Base-by-base conservation (phyloP, 1,284 basidiomycete genomes). In the Ceratobasidium sp. region DNA sequence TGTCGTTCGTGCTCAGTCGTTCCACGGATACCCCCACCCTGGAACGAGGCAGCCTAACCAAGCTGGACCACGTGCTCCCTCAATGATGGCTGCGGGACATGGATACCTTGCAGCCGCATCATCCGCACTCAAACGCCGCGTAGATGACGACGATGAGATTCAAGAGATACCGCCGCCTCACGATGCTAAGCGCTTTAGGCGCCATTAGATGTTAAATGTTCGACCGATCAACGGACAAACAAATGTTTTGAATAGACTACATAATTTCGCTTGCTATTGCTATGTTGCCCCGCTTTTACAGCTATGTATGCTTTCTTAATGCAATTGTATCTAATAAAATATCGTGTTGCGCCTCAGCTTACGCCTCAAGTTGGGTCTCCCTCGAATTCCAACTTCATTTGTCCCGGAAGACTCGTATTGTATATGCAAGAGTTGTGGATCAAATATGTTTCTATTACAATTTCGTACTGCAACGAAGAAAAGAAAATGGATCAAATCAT, bases 101-200 rank as follows among this genome's bases (percentile, higher is more conserved):
- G 29, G 11, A 45, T n/a, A 60, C n/a, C 1, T 19, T 45, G 31
- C 59, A 33, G 14, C 2, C 59, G 41, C 19, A 17, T n/a, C n/a
- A 9, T 44, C 22, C 62, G 33, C 27, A 4, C 27, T 27, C 19
- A 64, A 64, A 31, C 62, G 44, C 15, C 62, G 22, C 1, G 24
- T 33, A 9, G 62, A 44, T 2, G 44, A 63, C 24, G 56, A 57
- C 27, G 60, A 64, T n/a, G 62, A 64, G 24, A 33, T 50, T 22
- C 62, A 64, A 24, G 62, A 64, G 27, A 64, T 64, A 27, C 47
- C 62, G 15, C 62, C 44, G 6, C 27, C 62, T 50, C 47, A 60
- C n/a, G n/a, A 22, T 22, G 27, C 7, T 14, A 60, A 60, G 36
- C 29, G 59, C 7, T 60, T 45, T n/a, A 60, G 59, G 31, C 19